Base-by-base conservation (phyloP, 2,329 filamentous ascomycete genomes). In the Curvularia sp. region DNA sequence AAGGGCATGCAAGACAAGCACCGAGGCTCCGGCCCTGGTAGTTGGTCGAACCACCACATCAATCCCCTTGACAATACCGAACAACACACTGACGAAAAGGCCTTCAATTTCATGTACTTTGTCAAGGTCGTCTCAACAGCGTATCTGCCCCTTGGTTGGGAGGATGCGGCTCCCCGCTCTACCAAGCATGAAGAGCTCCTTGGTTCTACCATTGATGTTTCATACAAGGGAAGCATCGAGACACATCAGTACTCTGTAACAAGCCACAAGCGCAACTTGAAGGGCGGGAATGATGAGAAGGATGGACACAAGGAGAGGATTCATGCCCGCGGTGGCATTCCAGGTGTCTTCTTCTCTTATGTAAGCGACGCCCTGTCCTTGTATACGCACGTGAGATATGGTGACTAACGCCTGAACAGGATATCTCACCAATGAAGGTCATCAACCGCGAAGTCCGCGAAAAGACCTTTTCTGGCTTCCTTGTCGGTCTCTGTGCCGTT, bases 361-460 rank as follows among this genome's bases (percentile, higher is more conserved):
- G 91, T 93, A 83, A 86, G 90, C 86, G 28, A 3, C 9, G n/a
- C 19, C 8, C 15, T 38, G 15, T 27, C 23, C 5, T 36, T 18
- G 10, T 9, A 47, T 19, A 18, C 7, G n/a, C 39, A 9, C 10
- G 15, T 41, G 45, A 6, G 1, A 45, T 9, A 30, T 19, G 18
- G 13, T 45, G 28, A 55, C 69, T 67, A 61, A 64, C n/a, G n/a
- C 21, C n/a, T 13, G n/a, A 25, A 28, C 56, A 93, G 90, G 95
- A 99, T 71, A 99, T 99, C 77, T 98, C 94, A 2, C 95, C 95
- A 5, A 99, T 99, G 95, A 99, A 98, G 81, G 94, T 99, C 60
- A 90, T 99, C 80, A 99, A 99, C 82, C 90, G 93, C 54, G 96
- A 99, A 81, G 89, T 91, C 66, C 87, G 92, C 46, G 83, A 89